Evolutionary conservation across 2,329 filamentous ascomycete genomes (phyloP).

Genomic region (Calycina herbarum): DNA sequence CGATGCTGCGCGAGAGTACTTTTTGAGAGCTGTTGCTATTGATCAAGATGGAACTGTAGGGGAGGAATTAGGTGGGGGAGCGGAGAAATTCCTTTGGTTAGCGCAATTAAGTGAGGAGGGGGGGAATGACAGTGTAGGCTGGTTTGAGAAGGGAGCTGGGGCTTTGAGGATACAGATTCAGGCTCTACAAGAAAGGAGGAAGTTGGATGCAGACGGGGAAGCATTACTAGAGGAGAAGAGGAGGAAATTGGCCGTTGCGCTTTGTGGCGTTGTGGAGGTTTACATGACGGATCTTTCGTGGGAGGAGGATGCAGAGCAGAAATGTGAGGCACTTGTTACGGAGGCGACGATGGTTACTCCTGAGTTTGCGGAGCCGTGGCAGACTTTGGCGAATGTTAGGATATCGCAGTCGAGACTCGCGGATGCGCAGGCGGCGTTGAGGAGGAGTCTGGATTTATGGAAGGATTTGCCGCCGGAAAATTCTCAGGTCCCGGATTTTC

Average conservation of each 20-base stretch:
- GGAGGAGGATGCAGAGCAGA: constrained; percentile 86
- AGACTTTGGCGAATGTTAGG: constrained; percentile 89
- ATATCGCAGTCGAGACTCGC: constrained; percentile 81
- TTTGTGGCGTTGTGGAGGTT: constrained; percentile 92
- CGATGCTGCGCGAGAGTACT: constrained; percentile 70
- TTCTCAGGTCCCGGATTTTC: constrained; percentile 77
- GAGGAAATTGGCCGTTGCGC: constrained; percentile 80
- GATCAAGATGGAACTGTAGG: constrained; percentile 73
- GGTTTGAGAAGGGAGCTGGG: constrained; percentile 70
- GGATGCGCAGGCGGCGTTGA: constrained; percentile 78
- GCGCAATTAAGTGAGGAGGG: constrained; percentile 81
- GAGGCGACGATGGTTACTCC: constrained; percentile 87
- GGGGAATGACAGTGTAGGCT: constrained; percentile 62
- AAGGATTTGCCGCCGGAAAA: constrained; percentile 72
- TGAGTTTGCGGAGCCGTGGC: constrained; percentile 81
- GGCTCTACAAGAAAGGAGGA: constrained; percentile 53
- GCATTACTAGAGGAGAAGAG: constrained; percentile 66
- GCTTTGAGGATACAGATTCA: constrained; percentile 73
- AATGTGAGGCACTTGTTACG: constrained; percentile 85
- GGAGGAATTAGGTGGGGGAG: constrained; percentile 74
- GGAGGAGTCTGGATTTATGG: constrained; percentile 81
- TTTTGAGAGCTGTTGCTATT: constrained; percentile 69
- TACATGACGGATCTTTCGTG: constrained; percentile 98
- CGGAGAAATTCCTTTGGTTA: constrained; percentile 93
- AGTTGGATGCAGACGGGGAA: constrained; percentile 43